Conservation (phyloP, 2,329 filamentous ascomycete genomes). For the Ophiosphaerella narmari region DNA sequence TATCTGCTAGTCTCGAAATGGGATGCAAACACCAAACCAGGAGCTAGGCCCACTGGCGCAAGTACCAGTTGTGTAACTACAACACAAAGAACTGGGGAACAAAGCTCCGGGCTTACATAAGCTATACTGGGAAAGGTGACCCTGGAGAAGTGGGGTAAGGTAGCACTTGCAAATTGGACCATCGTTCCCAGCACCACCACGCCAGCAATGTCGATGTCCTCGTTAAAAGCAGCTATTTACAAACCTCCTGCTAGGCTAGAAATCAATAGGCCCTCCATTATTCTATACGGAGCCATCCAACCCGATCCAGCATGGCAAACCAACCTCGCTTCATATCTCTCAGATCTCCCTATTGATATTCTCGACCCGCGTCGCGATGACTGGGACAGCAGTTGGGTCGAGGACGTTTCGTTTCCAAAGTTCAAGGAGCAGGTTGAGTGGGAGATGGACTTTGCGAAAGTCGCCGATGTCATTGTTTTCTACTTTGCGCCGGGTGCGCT, state of each 20-base stretch:
- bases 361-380: slow-evolving; percentile 62
- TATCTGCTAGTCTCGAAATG: no score
- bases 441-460: slow-evolving; percentile 63
- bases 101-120: no score
- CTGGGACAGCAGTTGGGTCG: slow-evolving; percentile 63
- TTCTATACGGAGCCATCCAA: slow-evolving; percentile 63
- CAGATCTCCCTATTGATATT: slow-evolving; percentile 57
- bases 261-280: slow-evolving; percentile 49
- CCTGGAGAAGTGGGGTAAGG: no score
- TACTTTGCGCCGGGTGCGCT: slow-evolving; percentile 58
- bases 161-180: background rate
- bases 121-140: no score
- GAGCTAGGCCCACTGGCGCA: no score
- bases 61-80: no score
- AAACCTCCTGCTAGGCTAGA: slow-evolving; percentile 23
- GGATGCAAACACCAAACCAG: no score
- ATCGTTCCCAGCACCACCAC: background rate
- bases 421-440: slow-evolving; percentile 65
- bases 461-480: slow-evolving; percentile 60
- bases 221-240: slow-evolving; percentile 22
- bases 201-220: slow-evolving; percentile 15
- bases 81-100: no score
- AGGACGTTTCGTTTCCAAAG: slow-evolving; percentile 54
- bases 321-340: slow-evolving; percentile 44
- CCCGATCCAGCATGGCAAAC: slow-evolving; percentile 57